Base-by-base conservation (phyloP, 176 grass and related monocot species). In the Lolium perenne region DNA sequence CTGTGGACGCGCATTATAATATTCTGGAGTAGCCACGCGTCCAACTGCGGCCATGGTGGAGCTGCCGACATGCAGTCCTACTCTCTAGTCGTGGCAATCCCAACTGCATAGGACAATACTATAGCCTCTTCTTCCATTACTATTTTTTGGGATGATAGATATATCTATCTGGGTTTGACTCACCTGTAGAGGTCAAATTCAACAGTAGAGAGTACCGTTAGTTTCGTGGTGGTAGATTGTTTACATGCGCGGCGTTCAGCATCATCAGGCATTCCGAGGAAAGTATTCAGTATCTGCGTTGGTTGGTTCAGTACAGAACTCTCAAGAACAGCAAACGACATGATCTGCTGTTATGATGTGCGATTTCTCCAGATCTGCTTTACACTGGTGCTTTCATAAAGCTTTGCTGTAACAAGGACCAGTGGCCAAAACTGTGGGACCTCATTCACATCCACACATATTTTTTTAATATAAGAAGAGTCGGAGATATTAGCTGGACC, bases 11-110 rank as follows among this genome's bases (percentile, higher is more conserved):
- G 11, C 23, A 76, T 55, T 48, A 38, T 76, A 83, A 83, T 87
- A 66, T 80, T 80, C 41, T 69, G n/a, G 40, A 17, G 11, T 49
- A 18, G 22, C 32, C 85, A 80, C 81, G 80, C 40, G 81, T 69
- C 58, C 0, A 41, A 10, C 22, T 3, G 38, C 1, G 11, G 13
- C 20, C 0, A 2, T 16, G 10, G 49, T 76, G 73, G 25, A 71
- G 71, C 16, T 73, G 9, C 64, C 16, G 45, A 90, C 66, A 18
- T 87, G 58, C 63, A 2, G 23, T 29, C 21, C 0, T 29, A 26
- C 23, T 65, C 62, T 35, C 13, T 32, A 12, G 62, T 32, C 26
- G 62, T 54, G 73, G 15, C 73, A 15, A 51, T 49, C 16, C 8
- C 43, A 25, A 20, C 55, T 54, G 8, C 25, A 55, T 56, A 55